Evolutionary conservation across 2,329 filamentous ascomycete genomes (phyloP).

Genomic region (Pestalotiopsis sp.): DNA sequence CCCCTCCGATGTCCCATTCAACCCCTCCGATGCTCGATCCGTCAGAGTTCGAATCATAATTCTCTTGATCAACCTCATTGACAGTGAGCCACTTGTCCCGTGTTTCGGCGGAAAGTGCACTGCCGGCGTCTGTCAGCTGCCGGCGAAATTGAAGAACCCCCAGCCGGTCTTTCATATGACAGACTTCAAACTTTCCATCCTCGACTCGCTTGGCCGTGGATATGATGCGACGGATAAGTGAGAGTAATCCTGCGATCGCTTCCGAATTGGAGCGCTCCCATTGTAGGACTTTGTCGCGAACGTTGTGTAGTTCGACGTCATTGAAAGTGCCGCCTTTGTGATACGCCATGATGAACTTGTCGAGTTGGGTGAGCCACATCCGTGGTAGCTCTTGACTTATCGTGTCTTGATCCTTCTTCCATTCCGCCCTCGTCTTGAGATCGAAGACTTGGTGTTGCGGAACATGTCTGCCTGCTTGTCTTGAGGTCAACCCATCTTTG

Average conservation of each 20-base stretch:
- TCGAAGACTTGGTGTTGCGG: conserved; percentile 40
- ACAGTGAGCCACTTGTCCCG: conserved; percentile 8
- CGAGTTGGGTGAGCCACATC: conserved; percentile 41
- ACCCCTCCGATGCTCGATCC: too few species aligned
- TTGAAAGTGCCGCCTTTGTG: conserved; percentile 38
- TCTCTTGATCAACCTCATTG: neutral
- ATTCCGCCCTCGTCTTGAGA: conserved; percentile 42
- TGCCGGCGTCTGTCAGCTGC: neutral
- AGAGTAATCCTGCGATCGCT: conserved; percentile 1
- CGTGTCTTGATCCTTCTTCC: conserved; percentile 25
- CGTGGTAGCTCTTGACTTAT: conserved; percentile 40
- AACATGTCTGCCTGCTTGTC: conserved; percentile 24
- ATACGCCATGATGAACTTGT: conserved; percentile 42
- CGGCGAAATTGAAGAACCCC: conserved; percentile 6
- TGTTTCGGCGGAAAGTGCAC: conserved; percentile 5
- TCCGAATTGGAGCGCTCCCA: conserved; percentile 10
- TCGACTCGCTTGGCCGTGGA: neutral
- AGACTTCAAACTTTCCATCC: conserved; percentile 7
- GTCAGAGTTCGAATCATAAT: conserved; percentile 36
- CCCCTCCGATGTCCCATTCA: too few species aligned
- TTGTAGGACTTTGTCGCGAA: conserved; percentile 3
- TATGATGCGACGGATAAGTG: conserved; percentile 11
- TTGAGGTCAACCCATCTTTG: conserved; percentile 11
- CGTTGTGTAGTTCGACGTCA: conserved; percentile 24
- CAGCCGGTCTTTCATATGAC: neutral